Percentiles rank a stretch among this genome's conserved stretches.
phyloP scores from a whole-genome alignment of 2,329 filamentous ascomycete genomes.

The Neonectria coccinea region DNA sequence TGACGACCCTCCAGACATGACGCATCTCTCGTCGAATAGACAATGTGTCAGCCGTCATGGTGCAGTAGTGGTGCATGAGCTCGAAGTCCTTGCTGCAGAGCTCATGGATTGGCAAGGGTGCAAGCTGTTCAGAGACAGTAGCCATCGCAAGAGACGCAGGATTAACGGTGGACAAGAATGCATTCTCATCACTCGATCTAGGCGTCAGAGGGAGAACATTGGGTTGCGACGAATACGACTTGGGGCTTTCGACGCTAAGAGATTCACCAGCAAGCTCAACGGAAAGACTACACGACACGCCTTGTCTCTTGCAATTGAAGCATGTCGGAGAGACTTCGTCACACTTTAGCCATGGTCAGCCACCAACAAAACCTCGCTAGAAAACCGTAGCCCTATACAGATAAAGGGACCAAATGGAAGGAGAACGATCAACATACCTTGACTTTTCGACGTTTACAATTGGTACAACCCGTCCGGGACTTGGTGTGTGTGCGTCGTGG shows the following conservation, averaged over 20 bases:
- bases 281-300: slow-evolving; percentile 46
- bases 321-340: slow-evolving; percentile 47
- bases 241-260: background rate
- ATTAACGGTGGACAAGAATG: slow-evolving; percentile 20
- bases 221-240: slow-evolving; percentile 18
- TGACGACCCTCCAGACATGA: slow-evolving; percentile 44
- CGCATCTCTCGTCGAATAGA: slow-evolving; percentile 39
- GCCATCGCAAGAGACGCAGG: slow-evolving; percentile 25
- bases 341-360: slow-evolving; percentile 35
- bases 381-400: background rate
- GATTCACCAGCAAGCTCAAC: background rate
- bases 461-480: slow-evolving; percentile 48
- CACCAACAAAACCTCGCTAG: background rate
- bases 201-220: slow-evolving; percentile 33
- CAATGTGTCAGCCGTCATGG: slow-evolving; percentile 42
- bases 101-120: slow-evolving; percentile 41
- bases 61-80: slow-evolving; percentile 49
- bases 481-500: slow-evolving; percentile 49
- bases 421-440: slow-evolving; percentile 43
- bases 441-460: slow-evolving; percentile 50
- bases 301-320: slow-evolving; percentile 48
- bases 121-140: slow-evolving; percentile 35
- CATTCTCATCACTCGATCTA: slow-evolving; percentile 21
- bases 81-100: slow-evolving; percentile 42
- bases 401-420: background rate